Evolutionary conservation across 192 early-diverging fungal genomes (phyloP).

Genomic region (Coemansia sp.): DNA sequence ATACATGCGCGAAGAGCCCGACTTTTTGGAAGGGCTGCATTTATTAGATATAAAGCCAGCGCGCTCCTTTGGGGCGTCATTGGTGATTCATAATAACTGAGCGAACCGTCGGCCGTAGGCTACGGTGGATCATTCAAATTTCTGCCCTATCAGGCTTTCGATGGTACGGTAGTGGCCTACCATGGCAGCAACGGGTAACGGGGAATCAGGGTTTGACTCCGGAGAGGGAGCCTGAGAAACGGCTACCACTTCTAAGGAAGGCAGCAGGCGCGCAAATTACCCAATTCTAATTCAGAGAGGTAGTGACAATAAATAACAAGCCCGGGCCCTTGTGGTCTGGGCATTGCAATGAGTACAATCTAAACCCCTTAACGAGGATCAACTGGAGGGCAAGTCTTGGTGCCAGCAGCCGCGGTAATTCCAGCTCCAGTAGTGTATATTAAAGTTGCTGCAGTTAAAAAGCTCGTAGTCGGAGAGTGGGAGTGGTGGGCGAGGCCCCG

Average conservation of each 20-base stretch:
- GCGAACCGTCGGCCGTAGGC: constrained; percentile 69
- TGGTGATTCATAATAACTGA: constrained; percentile 75
- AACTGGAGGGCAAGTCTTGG: constrained; percentile 57
- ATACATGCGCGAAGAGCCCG: constrained; percentile 66
- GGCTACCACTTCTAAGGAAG: constrained; percentile 63
- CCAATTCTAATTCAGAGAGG: constrained; percentile 58
- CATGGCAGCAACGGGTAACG: constrained; percentile 77
- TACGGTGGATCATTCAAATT: constrained; percentile 80
- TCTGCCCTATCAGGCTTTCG: constrained; percentile 80
- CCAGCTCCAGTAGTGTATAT: constrained; percentile 59
- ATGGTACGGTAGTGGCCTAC: constrained; percentile 78
- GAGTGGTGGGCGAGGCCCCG: constrained; percentile 18
- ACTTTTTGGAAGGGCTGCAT: constrained; percentile 68
- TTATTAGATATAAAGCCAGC: constrained; percentile 71
- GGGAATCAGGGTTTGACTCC: constrained; percentile 62
- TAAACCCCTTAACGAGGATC: constrained; percentile 53
- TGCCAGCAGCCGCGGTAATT: constrained; percentile 56
- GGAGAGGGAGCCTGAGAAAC: constrained; percentile 61
- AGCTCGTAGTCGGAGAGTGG: constrained; percentile 57
- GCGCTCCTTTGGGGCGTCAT: constrained; percentile 28
- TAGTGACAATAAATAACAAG: constrained; percentile 56
- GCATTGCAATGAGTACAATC: constrained; percentile 53
- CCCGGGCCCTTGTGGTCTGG: constrained; percentile 35
- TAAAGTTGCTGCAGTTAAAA: constrained; percentile 64
- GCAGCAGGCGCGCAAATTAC: constrained; percentile 59